Evolutionary conservation across 768 basidiomycete genomes (phyloP).

Genomic region (Russula emetica): DNA sequence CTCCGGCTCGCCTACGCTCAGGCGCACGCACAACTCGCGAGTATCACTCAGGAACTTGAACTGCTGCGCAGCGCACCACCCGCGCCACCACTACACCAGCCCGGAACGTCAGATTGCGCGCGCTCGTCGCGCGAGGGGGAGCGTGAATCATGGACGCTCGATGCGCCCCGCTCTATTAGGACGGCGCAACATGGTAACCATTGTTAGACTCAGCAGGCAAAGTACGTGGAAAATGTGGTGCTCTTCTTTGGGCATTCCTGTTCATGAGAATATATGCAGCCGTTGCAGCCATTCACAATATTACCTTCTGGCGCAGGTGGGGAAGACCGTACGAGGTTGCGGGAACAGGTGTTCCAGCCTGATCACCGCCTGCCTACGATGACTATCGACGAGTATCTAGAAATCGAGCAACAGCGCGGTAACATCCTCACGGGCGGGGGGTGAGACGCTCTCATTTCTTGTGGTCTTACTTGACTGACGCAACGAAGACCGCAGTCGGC

Average conservation of each 20-base stretch:
- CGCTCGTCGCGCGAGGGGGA: constrained; percentile 38
- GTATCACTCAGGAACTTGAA: constrained; percentile 66
- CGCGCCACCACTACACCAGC: constrained; percentile 37
- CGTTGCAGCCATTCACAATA: constrained; percentile 89
- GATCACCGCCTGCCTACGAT: constrained; percentile 87
- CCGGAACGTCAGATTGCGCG: constrained; percentile 33
- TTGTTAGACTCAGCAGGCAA: constrained; percentile 73
- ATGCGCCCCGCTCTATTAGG: constrained; percentile 38
- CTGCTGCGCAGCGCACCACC: constrained; percentile 55
- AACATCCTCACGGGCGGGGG: constrained; percentile 87
- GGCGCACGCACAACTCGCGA: constrained; percentile 61
- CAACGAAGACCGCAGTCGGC: constrained; percentile 31
- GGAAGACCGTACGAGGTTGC: constrained; percentile 62
- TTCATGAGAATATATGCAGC: constrained; percentile 42
- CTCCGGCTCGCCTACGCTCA: constrained; percentile 70
- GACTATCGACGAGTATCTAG: constrained; percentile 92
- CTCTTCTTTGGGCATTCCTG: constrained; percentile 16
- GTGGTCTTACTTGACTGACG: not conserved
- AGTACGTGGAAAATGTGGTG: constrained; percentile 41
- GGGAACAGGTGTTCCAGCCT: constrained; percentile 78
- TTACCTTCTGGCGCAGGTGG: constrained; percentile 59
- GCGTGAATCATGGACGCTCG: constrained; percentile 69
- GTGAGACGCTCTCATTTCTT: constrained; percentile 43
- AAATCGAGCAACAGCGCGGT: constrained; percentile 76
- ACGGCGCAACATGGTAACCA: constrained; percentile 41